Evolutionary conservation across 73 alveolate genomes (phyloP).

Genomic region (Durusdinium trenchii): DNA sequence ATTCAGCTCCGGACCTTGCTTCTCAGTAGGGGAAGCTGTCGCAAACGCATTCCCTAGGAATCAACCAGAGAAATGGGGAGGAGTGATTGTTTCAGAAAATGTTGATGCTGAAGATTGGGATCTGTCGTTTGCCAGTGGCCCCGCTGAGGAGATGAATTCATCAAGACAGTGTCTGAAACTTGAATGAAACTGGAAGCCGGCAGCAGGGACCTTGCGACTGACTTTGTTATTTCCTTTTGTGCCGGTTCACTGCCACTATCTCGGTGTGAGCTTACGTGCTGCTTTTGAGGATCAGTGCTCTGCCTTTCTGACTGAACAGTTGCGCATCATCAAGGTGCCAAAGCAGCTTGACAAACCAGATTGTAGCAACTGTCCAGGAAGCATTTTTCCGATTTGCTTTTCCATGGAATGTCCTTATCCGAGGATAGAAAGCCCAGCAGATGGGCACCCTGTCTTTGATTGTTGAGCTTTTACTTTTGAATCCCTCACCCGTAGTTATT

Average conservation of each 20-base stretch:
- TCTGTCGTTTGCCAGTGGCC: neutral
- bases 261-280: no score
- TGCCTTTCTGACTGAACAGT: constrained; percentile 64
- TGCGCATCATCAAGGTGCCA: constrained; percentile 83
- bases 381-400: neutral
- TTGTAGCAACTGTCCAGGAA: neutral
- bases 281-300: constrained; percentile 54
- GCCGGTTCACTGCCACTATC: no score
- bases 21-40: no score
- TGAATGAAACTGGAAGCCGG: neutral
- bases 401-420: neutral
- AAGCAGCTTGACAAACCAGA: neutral
- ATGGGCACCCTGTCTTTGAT: neutral
- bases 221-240: no score
- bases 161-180: constrained; percentile 63
- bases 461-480: no score
- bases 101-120: neutral
- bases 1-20: no score
- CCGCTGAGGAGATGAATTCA: constrained; percentile 40
- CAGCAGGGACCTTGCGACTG: no score
- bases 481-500: no score
- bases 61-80: no score
- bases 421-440: constrained; percentile 63
- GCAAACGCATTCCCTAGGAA: no score
- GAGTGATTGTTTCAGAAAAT: no score